These are phyloP conservation scores for Tylopilus sp. DNA, from an alignment of 1,284 basidiomycete genomes.

Conservation along the genomic window DNA sequence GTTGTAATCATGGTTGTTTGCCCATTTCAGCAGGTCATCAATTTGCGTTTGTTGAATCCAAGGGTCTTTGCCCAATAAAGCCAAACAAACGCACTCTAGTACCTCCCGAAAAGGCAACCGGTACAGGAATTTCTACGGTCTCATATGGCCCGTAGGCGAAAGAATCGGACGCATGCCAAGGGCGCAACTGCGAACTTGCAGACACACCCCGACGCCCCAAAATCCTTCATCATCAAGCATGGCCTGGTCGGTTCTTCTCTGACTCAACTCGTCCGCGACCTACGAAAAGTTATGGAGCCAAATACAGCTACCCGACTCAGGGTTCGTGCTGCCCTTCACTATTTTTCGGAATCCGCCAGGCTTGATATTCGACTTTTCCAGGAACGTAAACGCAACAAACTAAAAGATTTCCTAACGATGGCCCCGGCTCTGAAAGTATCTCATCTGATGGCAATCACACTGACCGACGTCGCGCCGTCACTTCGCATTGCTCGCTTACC, in stretches of 20 bases:
- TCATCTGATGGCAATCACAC: slow-evolving; percentile 88
- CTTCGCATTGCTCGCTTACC: slow-evolving; percentile 87
- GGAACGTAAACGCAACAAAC: slow-evolving; percentile 89
- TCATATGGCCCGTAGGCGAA: slow-evolving; percentile 63
- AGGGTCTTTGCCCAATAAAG: slow-evolving; percentile 17
- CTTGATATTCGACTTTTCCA: slow-evolving; percentile 31
- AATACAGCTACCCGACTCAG: slow-evolving; percentile 89
- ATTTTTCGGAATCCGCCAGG: background rate
- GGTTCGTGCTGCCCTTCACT: slow-evolving; percentile 43
- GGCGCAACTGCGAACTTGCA: slow-evolving; percentile 38
- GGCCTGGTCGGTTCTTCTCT: slow-evolving; percentile 89
- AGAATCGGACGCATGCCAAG: slow-evolving; percentile 85
- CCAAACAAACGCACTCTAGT: slow-evolving; percentile 19
- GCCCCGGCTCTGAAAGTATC: slow-evolving; percentile 89
- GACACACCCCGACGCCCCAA: slow-evolving; percentile 47
- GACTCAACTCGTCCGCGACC: slow-evolving; percentile 83
- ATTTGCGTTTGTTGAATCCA: background rate
- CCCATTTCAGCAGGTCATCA: background rate
- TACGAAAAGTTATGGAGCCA: slow-evolving; percentile 96
- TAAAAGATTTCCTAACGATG: slow-evolving; percentile 93
- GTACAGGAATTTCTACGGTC: slow-evolving; percentile 10
- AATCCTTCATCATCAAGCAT: slow-evolving; percentile 90
- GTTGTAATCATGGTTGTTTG: background rate
- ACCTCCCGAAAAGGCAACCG: slow-evolving; percentile 23
- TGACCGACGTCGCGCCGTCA: slow-evolving; percentile 82